These are phyloP conservation scores for Rhizophagus clarus DNA, from an alignment of 192 early-diverging fungal genomes.

Conservation along the genomic window DNA sequence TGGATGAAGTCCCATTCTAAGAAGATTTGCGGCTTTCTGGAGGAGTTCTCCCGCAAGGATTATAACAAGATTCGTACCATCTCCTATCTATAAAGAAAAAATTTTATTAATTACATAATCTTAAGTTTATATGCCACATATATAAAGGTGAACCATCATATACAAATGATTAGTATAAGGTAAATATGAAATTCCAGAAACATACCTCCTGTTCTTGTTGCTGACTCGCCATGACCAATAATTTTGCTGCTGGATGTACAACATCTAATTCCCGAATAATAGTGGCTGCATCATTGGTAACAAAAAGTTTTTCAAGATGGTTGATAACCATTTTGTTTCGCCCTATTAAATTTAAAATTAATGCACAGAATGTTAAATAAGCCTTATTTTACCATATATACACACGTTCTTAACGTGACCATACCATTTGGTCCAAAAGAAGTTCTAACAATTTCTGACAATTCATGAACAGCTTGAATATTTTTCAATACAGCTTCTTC, in stretches of 20 bases:
- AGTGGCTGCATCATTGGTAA: constrained; percentile 98
- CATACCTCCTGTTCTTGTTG: constrained; percentile 93
- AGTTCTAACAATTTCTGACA: constrained; percentile 90
- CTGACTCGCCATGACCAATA: constrained; percentile 94
- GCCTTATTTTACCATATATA: no score
- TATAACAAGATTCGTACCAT: constrained; percentile 94
- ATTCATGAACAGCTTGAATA: constrained; percentile 92
- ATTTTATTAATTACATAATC: no score
- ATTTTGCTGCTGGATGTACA: constrained; percentile 95
- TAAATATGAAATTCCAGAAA: neutral
- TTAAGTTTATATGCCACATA: no score
- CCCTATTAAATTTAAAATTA: constrained; percentile 46
- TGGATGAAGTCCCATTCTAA: constrained; percentile 94
- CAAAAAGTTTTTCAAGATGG: constrained; percentile 97
- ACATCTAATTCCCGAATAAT: constrained; percentile 98
- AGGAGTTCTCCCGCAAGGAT: constrained; percentile 94
- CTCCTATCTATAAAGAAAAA: constrained; percentile 69
- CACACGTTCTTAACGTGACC: neutral
- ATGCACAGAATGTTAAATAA: constrained; percentile 1
- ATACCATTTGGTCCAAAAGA: constrained; percentile 96
- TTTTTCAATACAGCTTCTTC: constrained; percentile 96
- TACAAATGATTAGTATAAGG: no score
- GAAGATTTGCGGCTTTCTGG: constrained; percentile 88
- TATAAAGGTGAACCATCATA: no score
- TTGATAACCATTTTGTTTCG: constrained; percentile 99